Percentiles rank a stretch among this genome's conserved stretches.
These are phyloP conservation scores for Trichoderma asperelloides DNA, from an alignment of 495 filamentous ascomycete species.

Conservation along the genomic window DNA sequence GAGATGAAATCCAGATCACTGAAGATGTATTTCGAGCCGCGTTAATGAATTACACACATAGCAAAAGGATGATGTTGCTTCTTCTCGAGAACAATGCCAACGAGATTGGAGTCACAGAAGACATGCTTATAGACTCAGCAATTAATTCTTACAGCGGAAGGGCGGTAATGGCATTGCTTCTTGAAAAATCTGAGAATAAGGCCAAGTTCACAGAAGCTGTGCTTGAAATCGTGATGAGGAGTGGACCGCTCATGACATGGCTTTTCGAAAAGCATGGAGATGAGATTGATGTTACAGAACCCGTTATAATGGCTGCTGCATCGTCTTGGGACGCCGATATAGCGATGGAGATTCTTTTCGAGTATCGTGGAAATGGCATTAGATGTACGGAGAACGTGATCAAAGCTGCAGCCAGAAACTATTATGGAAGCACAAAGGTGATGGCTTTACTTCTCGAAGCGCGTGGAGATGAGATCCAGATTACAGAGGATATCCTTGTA, in stretches of 20 bases:
- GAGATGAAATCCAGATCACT: background rate
- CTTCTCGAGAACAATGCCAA: constrained; percentile 12
- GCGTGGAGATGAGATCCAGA: constrained; percentile 11
- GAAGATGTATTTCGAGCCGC: background rate
- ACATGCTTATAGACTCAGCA: constrained; percentile 14
- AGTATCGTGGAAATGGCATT: constrained; percentile 11
- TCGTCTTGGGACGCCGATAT: background rate
- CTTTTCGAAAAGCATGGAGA: constrained; percentile 1
- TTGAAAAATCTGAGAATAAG: no score
- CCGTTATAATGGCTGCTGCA: background rate
- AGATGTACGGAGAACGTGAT: constrained; percentile 13
- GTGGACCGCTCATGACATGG: background rate
- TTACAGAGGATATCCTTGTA: constrained; percentile 14
- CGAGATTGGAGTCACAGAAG: constrained; percentile 13
- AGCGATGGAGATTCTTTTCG: background rate
- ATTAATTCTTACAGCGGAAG: background rate
- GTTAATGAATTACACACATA: background rate
- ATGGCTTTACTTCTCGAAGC: constrained; percentile 11
- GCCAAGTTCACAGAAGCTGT: no score
- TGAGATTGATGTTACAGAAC: background rate
- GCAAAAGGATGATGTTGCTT: background rate
- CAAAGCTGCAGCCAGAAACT: background rate
- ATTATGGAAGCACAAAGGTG: background rate
- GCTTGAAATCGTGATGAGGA: no score
- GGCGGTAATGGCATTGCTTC: no score